Percentiles rank a stretch among this genome's conserved stretches.
Conservation (phyloP, 2,329 filamentous ascomycete species). For the Leptographium procerum region DNA sequence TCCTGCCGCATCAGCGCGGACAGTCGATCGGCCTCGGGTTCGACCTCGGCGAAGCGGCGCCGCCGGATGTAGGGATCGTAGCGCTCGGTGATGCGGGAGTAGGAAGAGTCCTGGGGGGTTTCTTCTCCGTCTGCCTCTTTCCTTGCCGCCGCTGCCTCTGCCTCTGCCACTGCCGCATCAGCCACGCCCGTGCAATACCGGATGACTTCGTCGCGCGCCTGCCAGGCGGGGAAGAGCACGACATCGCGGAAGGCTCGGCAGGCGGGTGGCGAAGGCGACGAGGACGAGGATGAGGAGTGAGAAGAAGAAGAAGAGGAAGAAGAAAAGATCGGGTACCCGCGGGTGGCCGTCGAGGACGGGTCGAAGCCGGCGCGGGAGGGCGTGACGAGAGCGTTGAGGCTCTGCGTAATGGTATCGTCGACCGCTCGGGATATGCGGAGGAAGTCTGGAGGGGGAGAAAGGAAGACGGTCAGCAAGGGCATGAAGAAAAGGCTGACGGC, state of each 20-base stretch:
- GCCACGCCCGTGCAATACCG: conserved; percentile 85
- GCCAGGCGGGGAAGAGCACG: conserved; percentile 83
- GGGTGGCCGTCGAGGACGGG: conserved; percentile 60
- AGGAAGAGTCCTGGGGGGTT: neutral
- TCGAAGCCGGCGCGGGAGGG: conserved; percentile 66
- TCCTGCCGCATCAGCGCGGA: conserved; percentile 65
- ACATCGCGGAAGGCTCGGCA: conserved; percentile 65
- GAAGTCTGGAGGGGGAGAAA: conserved; percentile 53
- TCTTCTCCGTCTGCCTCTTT: neutral
- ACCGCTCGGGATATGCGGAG: conserved; percentile 77
- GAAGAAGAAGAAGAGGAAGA: conserved; percentile 28
- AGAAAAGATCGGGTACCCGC: conserved; percentile 37
- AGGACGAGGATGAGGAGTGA: conserved; percentile 40
- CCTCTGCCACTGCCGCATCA: conserved; percentile 54
- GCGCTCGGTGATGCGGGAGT: conserved; percentile 56
- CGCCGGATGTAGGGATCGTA: conserved; percentile 83
- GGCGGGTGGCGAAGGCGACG: conserved; percentile 45
- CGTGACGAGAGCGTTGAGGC: conserved; percentile 78
- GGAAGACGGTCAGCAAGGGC: neutral
- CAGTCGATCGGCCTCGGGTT: conserved; percentile 70
- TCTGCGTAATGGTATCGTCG: conserved; percentile 88
- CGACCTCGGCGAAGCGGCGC: conserved; percentile 64
- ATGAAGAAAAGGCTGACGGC: neutral
- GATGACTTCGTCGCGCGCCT: conserved; percentile 68
- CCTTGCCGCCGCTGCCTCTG: no score